These are phyloP conservation scores for Pleurotus tuber-regium DNA, from an alignment of 768 basidiomycete species.

Conservation along the genomic window DNA sequence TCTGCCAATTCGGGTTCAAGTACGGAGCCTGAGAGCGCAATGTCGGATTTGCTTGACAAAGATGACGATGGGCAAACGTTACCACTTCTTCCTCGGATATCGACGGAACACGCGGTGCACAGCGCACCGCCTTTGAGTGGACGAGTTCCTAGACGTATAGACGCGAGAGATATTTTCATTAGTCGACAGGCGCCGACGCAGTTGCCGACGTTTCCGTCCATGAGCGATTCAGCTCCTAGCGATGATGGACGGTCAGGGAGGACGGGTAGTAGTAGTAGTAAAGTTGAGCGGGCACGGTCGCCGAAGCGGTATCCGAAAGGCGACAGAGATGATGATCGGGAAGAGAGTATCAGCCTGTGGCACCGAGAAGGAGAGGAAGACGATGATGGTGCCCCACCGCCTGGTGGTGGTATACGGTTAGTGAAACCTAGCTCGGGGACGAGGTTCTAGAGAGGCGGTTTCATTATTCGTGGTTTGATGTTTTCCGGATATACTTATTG, in stretches of 20 bases:
- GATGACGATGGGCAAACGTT: slow-evolving; percentile 25
- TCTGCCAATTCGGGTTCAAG: slow-evolving; percentile 7
- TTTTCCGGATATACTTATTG: no score
- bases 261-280: slow-evolving; percentile 22
- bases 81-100: slow-evolving; percentile 28
- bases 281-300: slow-evolving; percentile 29
- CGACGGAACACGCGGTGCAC: slow-evolving; percentile 32
- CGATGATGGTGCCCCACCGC: slow-evolving; percentile 21
- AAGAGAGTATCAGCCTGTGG: slow-evolving; percentile 62
- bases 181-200: slow-evolving; percentile 17
- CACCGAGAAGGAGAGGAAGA: slow-evolving; percentile 25
- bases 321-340: slow-evolving; percentile 51
- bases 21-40: slow-evolving; percentile 9
- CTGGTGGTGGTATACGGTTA: slow-evolving; percentile 35
- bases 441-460: slow-evolving; percentile 14
- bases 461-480: no score
- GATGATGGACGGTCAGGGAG: slow-evolving; percentile 38
- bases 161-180: slow-evolving; percentile 37
- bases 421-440: slow-evolving; percentile 27
- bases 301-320: slow-evolving; percentile 47
- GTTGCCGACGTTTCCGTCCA: slow-evolving; percentile 45
- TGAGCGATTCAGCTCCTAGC: slow-evolving; percentile 41
- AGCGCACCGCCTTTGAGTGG: slow-evolving; percentile 45
- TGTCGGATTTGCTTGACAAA: neutral
- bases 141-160: slow-evolving; percentile 29